These are phyloP conservation scores for Salmacisia buchloeana DNA, from an alignment of 1,284 basidiomycete genomes.

Conservation along the genomic window DNA sequence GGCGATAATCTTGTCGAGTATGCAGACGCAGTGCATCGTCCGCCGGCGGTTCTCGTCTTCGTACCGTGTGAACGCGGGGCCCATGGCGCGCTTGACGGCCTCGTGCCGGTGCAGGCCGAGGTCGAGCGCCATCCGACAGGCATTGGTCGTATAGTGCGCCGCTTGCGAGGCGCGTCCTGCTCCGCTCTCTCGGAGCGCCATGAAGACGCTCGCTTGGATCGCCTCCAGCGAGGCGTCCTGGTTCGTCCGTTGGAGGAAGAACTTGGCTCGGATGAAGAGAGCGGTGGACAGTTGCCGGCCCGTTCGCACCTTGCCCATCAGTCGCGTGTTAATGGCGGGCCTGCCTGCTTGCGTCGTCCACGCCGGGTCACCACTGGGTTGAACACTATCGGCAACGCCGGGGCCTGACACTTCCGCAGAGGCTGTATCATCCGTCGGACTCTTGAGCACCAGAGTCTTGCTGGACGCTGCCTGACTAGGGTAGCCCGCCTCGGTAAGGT, in stretches of 20 bases:
- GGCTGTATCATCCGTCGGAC: background rate
- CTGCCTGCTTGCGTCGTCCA: slow-evolving; percentile 12
- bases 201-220: slow-evolving; percentile 31
- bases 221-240: slow-evolving; percentile 32
- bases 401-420: background rate
- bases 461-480: background rate
- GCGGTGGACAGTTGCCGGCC: slow-evolving; percentile 20
- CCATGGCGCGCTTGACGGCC: slow-evolving; percentile 19
- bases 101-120: slow-evolving; percentile 30
- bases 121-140: slow-evolving; percentile 34
- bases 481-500: background rate
- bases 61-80: slow-evolving; percentile 22
- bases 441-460: background rate
- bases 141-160: slow-evolving; percentile 26
- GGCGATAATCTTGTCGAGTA: slow-evolving; percentile 33
- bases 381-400: slow-evolving; percentile 8
- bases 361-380: slow-evolving; percentile 21
- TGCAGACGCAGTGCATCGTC: slow-evolving; percentile 30
- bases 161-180: slow-evolving; percentile 27
- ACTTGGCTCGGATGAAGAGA: slow-evolving; percentile 32
- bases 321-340: slow-evolving; percentile 14
- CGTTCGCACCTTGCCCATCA: slow-evolving; percentile 7
- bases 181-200: slow-evolving; percentile 36
- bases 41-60: slow-evolving; percentile 31
- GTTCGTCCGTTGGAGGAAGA: slow-evolving; percentile 30